These are phyloP conservation scores for Ilex asprella DNA, from an alignment of 257 asterid species.

Conservation along the genomic window DNA sequence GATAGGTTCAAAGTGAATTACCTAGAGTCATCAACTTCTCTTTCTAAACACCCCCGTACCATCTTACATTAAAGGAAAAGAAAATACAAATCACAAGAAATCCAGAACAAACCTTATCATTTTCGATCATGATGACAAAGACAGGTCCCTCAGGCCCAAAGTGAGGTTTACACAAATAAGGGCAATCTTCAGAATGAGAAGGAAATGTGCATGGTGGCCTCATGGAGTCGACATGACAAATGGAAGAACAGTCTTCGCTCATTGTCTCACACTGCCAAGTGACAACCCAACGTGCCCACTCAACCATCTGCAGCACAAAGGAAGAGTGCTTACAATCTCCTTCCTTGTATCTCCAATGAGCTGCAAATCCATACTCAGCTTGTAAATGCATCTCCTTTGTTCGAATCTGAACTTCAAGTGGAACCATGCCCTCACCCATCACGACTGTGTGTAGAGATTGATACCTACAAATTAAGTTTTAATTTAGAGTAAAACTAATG, in stretches of 20 bases:
- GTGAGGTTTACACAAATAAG: constrained; percentile 62
- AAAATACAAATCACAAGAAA: neutral
- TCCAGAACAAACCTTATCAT: constrained; percentile 62
- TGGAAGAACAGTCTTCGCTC: constrained; percentile 46
- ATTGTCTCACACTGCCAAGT: constrained; percentile 94
- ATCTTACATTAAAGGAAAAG: too few relatives aligned
- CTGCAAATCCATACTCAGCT: constrained; percentile 96
- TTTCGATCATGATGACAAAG: constrained; percentile 73
- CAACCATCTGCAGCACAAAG: constrained; percentile 91
- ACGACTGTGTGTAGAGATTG: constrained; percentile 91
- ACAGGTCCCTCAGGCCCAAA: constrained; percentile 73
- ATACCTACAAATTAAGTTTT: constrained; percentile 43
- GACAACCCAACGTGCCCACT: constrained; percentile 99
- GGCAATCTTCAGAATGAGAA: constrained; percentile 67
- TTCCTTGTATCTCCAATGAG: constrained; percentile 98
- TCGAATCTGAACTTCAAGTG: constrained; percentile 94
- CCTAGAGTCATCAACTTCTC: too few relatives aligned
- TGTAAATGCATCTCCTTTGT: constrained; percentile 97
- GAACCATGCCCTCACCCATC: constrained; percentile 59
- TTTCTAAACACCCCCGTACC: too few relatives aligned
- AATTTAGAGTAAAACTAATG: constrained; percentile 11
- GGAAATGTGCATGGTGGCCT: constrained; percentile 81
- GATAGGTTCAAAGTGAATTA: too few relatives aligned
- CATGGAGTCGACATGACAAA: constrained; percentile 37
- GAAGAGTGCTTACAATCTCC: constrained; percentile 71